A percentile compares a stretch with the other conserved stretches of the same genome.
Evolutionary conservation across 2,329 filamentous ascomycete genomes (phyloP).

Genomic region (Botrytis byssoidea): DNA sequence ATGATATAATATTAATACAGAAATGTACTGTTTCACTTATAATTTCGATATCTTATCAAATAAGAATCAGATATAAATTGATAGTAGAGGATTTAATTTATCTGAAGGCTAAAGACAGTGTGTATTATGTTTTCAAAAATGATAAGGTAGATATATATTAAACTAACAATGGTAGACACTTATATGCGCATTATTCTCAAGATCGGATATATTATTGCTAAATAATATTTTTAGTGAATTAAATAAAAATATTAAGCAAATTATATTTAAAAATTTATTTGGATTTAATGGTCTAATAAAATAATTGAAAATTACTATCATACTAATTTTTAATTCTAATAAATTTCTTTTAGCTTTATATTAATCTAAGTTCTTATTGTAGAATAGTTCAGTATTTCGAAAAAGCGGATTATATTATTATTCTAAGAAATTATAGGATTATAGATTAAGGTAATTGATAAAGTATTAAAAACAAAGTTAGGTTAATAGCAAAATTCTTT

Average conservation of each 20-base stretch:
- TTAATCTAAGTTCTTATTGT: conserved; percentile 9
- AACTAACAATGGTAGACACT: conserved; percentile 36
- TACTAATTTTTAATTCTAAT: conserved; percentile 46
- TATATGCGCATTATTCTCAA: conserved; percentile 48
- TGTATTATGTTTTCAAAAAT: conserved; percentile 35
- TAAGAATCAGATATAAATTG: conserved; percentile 43
- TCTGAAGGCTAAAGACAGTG: conserved; percentile 48
- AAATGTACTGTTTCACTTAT: conserved; percentile 29
- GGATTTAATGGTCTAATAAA: conserved; percentile 45
- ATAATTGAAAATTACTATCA: conserved; percentile 41
- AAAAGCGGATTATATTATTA: conserved; percentile 44
- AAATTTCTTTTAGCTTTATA: conserved; percentile 28
- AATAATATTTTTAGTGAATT: conserved; percentile 50
- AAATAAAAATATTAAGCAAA: conserved; percentile 45
- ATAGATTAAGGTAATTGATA: neutral
- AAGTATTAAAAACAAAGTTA: neutral
- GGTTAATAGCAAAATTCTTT: neutral
- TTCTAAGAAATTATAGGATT: conserved; percentile 29
- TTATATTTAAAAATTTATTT: conserved; percentile 46
- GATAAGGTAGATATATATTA: neutral
- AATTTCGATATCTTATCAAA: conserved; percentile 38
- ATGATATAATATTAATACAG: conserved; percentile 40
- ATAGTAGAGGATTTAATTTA: conserved; percentile 45
- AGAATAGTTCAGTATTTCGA: conserved; percentile 40
- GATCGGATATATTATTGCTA: conserved; percentile 43